phyloP scores from a whole-genome alignment of 1,284 basidiomycete species.

The Leccinum pachyderme region DNA sequence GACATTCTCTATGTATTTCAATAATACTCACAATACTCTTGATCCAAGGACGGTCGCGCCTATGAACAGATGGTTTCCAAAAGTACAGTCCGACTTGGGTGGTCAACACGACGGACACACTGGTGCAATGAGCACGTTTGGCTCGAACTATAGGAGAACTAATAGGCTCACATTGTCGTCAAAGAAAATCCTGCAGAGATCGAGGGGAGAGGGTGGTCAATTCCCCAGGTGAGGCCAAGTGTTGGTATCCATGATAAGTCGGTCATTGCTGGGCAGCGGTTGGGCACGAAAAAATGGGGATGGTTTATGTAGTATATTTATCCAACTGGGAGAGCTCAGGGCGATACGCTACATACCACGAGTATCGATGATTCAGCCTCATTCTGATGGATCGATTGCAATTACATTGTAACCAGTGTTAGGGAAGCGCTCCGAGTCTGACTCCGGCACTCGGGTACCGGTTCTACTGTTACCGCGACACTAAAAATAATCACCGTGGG shows the following conservation, averaged over 20 bases:
- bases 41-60: constrained; percentile 23
- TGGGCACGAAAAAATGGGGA: too few relatives aligned
- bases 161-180: constrained; percentile 8
- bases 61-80: constrained; percentile 14
- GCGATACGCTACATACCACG: constrained; percentile 3
- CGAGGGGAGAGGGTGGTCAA: constrained; percentile 10
- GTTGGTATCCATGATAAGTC: background rate
- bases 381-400: background rate
- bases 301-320: background rate
- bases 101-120: constrained; percentile 23
- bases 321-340: background rate
- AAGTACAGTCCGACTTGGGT: constrained; percentile 24
- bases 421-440: background rate
- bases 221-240: constrained; percentile 5
- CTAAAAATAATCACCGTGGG: too few relatives aligned
- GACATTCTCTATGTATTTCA: background rate
- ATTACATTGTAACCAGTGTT: background rate
- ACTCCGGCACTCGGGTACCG: background rate
- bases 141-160: background rate
- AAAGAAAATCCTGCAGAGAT: constrained; percentile 17
- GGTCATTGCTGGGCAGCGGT: background rate
- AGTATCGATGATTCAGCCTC: background rate
- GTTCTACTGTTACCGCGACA: background rate
- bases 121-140: background rate
- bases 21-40: constrained; percentile 18